These are phyloP conservation scores for Xylaria arbuscula DNA, from an alignment of 2,329 filamentous ascomycete genomes.

Conservation along the genomic window DNA sequence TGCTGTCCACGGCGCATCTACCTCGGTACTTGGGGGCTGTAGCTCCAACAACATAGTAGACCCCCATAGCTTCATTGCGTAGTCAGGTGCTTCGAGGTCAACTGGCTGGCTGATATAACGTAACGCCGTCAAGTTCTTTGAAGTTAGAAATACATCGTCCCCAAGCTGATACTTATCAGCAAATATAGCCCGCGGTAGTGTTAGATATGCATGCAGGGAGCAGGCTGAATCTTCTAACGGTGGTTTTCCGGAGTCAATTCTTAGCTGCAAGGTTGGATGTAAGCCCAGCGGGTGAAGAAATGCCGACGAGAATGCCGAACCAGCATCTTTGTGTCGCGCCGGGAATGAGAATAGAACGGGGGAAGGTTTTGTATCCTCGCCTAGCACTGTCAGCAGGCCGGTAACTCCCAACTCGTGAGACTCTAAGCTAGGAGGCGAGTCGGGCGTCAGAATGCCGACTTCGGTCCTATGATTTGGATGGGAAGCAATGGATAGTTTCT, in stretches of 20 bases:
- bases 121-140: slow-evolving; percentile 79
- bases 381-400: slow-evolving; percentile 82
- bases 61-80: slow-evolving; percentile 81
- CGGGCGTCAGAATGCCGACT: slow-evolving; percentile 79
- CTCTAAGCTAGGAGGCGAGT: slow-evolving; percentile 68
- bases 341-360: slow-evolving; percentile 86
- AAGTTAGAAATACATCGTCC: slow-evolving; percentile 79
- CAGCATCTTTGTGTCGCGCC: slow-evolving; percentile 75
- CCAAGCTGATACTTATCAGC: slow-evolving; percentile 87
- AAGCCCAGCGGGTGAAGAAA: slow-evolving; percentile 82
- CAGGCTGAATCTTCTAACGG: slow-evolving; percentile 70
- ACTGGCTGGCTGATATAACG: slow-evolving; percentile 78
- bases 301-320: slow-evolving; percentile 67
- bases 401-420: slow-evolving; percentile 80
- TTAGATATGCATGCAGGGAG: slow-evolving; percentile 81
- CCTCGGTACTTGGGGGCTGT: slow-evolving; percentile 60
- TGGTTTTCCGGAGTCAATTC: slow-evolving; percentile 64
- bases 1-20: slow-evolving; percentile 66
- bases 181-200: slow-evolving; percentile 83
- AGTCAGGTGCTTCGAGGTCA: slow-evolving; percentile 91
- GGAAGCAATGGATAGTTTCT: slow-evolving; percentile 55
- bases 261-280: slow-evolving; percentile 82
- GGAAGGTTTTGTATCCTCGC: slow-evolving; percentile 77
- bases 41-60: slow-evolving; percentile 82
- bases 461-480: slow-evolving; percentile 71